phyloP scores from a whole-genome alignment of 345 rosid species.

The Corymbia maculata region DNA sequence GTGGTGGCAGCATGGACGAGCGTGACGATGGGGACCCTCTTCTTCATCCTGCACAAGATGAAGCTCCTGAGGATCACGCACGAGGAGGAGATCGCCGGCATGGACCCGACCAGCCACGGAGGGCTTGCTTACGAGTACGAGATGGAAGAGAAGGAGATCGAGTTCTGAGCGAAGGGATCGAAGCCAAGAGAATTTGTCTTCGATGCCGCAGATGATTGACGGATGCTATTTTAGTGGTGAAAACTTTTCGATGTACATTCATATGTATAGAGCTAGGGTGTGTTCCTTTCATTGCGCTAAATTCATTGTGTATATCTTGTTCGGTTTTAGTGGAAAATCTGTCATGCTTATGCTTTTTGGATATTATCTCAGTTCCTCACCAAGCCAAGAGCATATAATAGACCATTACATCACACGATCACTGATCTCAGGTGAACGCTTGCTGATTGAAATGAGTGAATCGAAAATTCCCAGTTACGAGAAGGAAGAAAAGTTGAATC shows the following conservation, averaged over 20 bases:
- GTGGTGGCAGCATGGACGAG: constrained; percentile 11
- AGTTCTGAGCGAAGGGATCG: not conserved
- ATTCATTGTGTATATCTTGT: not conserved
- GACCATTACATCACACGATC: not conserved
- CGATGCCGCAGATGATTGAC: not conserved
- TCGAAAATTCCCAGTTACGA: not conserved
- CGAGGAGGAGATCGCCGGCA: constrained; percentile 45
- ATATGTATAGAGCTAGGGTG: not conserved
- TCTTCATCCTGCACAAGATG: constrained; percentile 21
- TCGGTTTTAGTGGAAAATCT: not conserved
- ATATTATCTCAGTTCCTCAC: not conserved
- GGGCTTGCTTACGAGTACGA: constrained; percentile 36
- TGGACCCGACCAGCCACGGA: constrained; percentile 53
- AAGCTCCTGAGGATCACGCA: constrained; percentile 36
- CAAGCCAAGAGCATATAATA: not conserved
- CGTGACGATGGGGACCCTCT: constrained; percentile 39
- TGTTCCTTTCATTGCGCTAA: not conserved
- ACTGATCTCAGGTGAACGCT: not conserved
- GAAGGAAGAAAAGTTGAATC: not conserved
- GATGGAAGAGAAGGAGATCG: not conserved
- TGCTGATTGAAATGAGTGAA: not conserved
- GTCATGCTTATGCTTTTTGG: not conserved
- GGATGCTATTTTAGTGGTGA: not conserved
- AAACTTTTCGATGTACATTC: not conserved
- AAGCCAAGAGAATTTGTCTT: not conserved